A percentile compares a stretch with the other conserved stretches of the same genome.
Conservation (phyloP, 495 filamentous ascomycete genomes). For the Penicillium paxilli region DNA sequence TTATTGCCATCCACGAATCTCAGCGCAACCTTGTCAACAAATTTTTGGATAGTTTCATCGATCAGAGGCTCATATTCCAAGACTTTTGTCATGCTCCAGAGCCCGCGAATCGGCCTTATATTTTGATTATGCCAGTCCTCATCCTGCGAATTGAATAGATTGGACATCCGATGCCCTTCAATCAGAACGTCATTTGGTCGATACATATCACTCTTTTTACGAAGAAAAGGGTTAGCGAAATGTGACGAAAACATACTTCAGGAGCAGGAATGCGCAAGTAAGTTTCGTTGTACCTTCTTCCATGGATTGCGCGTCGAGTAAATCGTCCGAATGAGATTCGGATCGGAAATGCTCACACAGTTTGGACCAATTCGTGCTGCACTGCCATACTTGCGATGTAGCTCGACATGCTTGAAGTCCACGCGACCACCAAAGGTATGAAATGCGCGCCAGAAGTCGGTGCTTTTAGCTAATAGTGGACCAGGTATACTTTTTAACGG, state of each 20-base stretch:
- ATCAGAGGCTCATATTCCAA: conserved; percentile 30
- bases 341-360: conserved; percentile 51
- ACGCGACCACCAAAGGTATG: conserved; percentile 22
- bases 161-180: conserved; percentile 23
- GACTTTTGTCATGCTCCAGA: conserved; percentile 42
- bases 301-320: conserved; percentile 36
- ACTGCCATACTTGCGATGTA: conserved; percentile 54
- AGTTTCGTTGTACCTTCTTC: conserved; percentile 21
- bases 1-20: conserved; percentile 21
- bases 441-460: conserved; percentile 34
- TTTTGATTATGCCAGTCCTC: conserved; percentile 40
- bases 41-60: conserved; percentile 23
- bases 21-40: conserved; percentile 21
- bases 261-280: too few relatives aligned
- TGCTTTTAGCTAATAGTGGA: conserved; percentile 42
- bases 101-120: conserved; percentile 29
- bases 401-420: conserved; percentile 18
- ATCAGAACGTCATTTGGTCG: conserved; percentile 21
- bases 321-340: conserved; percentile 40
- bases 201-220: conserved; percentile 28
- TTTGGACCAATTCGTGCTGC: conserved; percentile 59
- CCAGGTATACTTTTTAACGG: conserved; percentile 40
- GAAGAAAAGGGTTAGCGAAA: not conserved
- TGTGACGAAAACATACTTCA: not conserved
- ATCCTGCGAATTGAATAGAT: conserved; percentile 43